These are phyloP conservation scores for Phytophthora colocasiae DNA, from an alignment of 352 stramenopile species.

Conservation along the genomic window DNA sequence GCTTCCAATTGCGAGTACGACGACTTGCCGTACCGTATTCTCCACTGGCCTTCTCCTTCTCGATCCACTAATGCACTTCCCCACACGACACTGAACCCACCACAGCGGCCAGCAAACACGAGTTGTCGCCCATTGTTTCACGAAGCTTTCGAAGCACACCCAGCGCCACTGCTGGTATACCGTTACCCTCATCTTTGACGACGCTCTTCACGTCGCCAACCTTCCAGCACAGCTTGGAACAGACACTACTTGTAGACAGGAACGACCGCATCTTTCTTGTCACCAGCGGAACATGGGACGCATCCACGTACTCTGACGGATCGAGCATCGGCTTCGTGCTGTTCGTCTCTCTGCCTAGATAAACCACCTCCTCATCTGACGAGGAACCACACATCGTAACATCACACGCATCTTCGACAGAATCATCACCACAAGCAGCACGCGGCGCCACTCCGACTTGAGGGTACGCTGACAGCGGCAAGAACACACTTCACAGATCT, in stretches of 20 bases:
- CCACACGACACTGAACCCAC: constrained; percentile 51
- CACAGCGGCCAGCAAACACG: constrained; percentile 68
- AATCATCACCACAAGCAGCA: constrained; percentile 15
- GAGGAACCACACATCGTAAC: not conserved
- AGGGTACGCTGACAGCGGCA: too few relatives aligned
- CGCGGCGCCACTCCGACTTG: constrained; percentile 33
- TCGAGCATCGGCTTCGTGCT: constrained; percentile 11
- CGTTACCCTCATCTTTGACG: not conserved
- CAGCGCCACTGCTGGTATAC: constrained; percentile 41
- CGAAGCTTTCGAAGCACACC: constrained; percentile 64
- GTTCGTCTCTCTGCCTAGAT: constrained; percentile 3
- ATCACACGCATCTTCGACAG: not conserved
- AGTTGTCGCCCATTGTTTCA: constrained; percentile 64
- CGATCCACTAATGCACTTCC: constrained; percentile 53
- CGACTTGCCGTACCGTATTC: constrained; percentile 17
- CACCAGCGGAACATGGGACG: constrained; percentile 55
- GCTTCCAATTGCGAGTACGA: constrained; percentile 52
- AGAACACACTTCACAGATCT: too few relatives aligned
- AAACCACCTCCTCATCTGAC: constrained; percentile 24
- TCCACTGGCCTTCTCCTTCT: constrained; percentile 34
- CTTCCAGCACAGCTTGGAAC: constrained; percentile 52
- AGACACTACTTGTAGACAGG: constrained; percentile 29
- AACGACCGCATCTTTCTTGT: constrained; percentile 52
- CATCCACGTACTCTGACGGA: constrained; percentile 64
- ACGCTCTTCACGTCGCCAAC: constrained; percentile 1